These are phyloP conservation scores for Mucor plumbeus DNA, from an alignment of 371 early-diverging fungal genomes.

Conservation along the genomic window DNA sequence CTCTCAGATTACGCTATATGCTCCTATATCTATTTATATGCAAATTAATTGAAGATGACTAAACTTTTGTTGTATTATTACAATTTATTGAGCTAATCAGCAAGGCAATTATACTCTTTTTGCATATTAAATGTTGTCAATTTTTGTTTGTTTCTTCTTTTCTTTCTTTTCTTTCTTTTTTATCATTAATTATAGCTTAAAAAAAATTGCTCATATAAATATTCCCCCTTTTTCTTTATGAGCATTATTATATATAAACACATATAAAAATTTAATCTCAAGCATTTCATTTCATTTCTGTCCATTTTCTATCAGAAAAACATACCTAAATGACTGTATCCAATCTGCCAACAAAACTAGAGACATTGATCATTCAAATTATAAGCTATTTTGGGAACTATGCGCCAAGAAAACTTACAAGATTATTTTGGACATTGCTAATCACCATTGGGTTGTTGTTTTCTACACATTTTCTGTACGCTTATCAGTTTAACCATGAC, in stretches of 20 bases:
- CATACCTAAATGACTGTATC: neutral
- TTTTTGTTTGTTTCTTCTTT: slow-evolving; percentile 1
- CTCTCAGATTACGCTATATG: neutral
- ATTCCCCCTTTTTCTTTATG: neutral
- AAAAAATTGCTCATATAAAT: neutral
- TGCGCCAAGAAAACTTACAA: slow-evolving; percentile 12
- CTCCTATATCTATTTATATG: slow-evolving; percentile 2
- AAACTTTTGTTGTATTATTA: neutral
- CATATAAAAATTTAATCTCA: neutral
- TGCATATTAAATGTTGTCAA: neutral
- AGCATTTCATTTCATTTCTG: neutral
- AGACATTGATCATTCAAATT: neutral
- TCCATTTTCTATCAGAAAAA: neutral
- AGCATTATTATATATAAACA: neutral
- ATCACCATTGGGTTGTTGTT: neutral
- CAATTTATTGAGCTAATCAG: neutral
- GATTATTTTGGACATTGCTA: slow-evolving; percentile 7
- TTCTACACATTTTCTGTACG: slow-evolving; percentile 19
- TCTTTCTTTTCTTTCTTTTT: neutral
- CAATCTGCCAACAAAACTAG: slow-evolving; percentile 1
- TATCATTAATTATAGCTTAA: neutral
- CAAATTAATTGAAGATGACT: slow-evolving; percentile 1
- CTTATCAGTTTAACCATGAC: neutral
- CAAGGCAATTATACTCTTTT: neutral
- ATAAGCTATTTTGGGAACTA: neutral